A percentile compares a stretch with the other conserved stretches of the same genome.
phyloP scores from a whole-genome alignment of 345 rosid genomes.

The Salix suchowensis region DNA sequence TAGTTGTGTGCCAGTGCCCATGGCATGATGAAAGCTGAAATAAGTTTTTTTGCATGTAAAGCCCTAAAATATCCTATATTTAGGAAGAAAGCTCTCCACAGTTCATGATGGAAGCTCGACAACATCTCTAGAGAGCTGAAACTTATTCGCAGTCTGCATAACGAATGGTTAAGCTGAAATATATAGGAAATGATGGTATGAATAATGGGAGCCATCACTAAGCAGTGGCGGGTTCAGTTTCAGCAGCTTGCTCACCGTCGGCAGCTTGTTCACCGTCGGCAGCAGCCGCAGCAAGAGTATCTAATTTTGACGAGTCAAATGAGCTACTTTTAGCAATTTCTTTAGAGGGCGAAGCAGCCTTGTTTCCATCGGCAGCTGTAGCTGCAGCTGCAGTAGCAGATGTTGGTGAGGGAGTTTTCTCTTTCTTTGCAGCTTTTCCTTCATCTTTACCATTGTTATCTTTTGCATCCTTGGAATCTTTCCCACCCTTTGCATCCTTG shows the following conservation, averaged over 20 bases:
- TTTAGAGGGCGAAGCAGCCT: slow-evolving; percentile 36
- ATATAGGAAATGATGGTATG: slow-evolving; percentile 2
- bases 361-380: slow-evolving; percentile 18
- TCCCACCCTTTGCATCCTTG: slow-evolving; percentile 24
- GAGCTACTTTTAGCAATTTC: slow-evolving; percentile 17
- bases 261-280: neutral
- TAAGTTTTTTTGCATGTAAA: neutral
- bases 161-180: slow-evolving; percentile 1
- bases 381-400: slow-evolving; percentile 11
- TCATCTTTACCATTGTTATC: slow-evolving; percentile 35
- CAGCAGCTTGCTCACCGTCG: slow-evolving; percentile 28
- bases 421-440: slow-evolving; percentile 16
- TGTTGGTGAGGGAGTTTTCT: neutral
- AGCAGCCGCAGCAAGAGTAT: slow-evolving; percentile 12
- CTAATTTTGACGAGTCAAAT: slow-evolving; percentile 33
- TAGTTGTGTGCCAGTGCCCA: too few species aligned
- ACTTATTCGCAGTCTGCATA: slow-evolving; percentile 15
- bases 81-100: slow-evolving; percentile 9
- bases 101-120: neutral
- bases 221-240: slow-evolving; percentile 23
- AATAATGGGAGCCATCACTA: slow-evolving; percentile 9
- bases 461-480: slow-evolving; percentile 18
- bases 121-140: slow-evolving; percentile 4
- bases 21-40: too few species aligned
- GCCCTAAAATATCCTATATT: slow-evolving; percentile 9